Evolutionary conservation across 768 basidiomycete species (phyloP).

Genomic region (Rickenella mellea): DNA sequence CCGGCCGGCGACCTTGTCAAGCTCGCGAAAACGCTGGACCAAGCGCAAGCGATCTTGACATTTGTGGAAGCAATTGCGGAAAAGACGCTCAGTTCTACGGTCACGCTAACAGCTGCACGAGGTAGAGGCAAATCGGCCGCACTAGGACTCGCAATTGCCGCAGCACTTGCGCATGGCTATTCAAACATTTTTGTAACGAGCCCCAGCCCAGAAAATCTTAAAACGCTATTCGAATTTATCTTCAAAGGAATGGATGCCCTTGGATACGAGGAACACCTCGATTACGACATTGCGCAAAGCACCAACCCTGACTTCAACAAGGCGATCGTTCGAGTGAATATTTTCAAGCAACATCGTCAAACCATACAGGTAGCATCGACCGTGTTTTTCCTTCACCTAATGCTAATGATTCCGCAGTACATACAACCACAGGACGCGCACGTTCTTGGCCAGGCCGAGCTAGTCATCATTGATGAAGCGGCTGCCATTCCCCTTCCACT

Average conservation of each 20-base stretch:
- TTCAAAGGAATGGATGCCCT: conserved; percentile 94
- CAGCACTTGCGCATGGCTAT: conserved; percentile 88
- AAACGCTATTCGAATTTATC: conserved; percentile 95
- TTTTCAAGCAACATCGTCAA: conserved; percentile 89
- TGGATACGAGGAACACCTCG: conserved; percentile 95
- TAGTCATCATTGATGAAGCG: conserved; percentile 96
- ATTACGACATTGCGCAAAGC: conserved; percentile 93
- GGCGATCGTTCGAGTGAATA: conserved; percentile 90
- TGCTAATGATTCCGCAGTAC: too few species aligned
- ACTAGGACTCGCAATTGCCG: conserved; percentile 88
- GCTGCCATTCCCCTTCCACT: conserved; percentile 96
- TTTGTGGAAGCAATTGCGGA: conserved; percentile 92
- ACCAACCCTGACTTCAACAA: conserved; percentile 93
- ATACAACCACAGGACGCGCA: conserved; percentile 98
- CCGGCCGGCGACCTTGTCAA: conserved; percentile 85
- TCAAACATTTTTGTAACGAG: conserved; percentile 98
- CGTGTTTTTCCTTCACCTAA: conserved; percentile 3
- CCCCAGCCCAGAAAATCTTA: conserved; percentile 95
- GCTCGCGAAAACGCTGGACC: conserved; percentile 86
- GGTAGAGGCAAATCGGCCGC: conserved; percentile 97
- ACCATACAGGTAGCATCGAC: conserved; percentile 97
- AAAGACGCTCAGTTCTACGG: conserved; percentile 89
- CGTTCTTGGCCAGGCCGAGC: conserved; percentile 93
- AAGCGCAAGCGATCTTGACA: conserved; percentile 88
- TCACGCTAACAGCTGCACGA: conserved; percentile 88